Conservation (phyloP, 1,139 yeast species). For the Pichia sp. region DNA sequence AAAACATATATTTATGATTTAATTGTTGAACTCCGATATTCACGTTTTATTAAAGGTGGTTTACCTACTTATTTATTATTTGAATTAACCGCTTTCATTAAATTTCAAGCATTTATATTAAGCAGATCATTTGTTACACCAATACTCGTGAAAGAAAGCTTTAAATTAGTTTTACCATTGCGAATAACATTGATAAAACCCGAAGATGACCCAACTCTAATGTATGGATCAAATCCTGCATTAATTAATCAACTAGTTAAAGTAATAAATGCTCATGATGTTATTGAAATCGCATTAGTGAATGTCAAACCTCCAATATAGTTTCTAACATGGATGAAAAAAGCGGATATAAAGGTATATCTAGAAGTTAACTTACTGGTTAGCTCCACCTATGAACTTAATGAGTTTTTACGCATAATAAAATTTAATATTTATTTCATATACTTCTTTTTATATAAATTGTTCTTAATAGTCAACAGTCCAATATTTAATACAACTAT, state of each 20-base stretch:
- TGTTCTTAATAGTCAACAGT: slow-evolving; percentile 28
- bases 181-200: slow-evolving; percentile 34
- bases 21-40: slow-evolving; percentile 43
- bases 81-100: slow-evolving; percentile 38
- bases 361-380: too few species aligned
- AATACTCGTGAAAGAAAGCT: slow-evolving; percentile 41
- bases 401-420: too few species aligned
- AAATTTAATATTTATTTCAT: background rate
- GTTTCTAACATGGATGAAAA: background rate
- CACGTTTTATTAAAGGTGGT: slow-evolving; percentile 46
- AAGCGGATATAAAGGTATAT: background rate
- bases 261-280: slow-evolving; percentile 40
- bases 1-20: slow-evolving; percentile 50
- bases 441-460: background rate
- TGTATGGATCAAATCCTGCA: slow-evolving; percentile 47
- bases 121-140: slow-evolving; percentile 44
- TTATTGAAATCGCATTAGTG: slow-evolving; percentile 44
- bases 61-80: slow-evolving; percentile 39
- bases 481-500: slow-evolving; percentile 80
- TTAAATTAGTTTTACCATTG: slow-evolving; percentile 42
- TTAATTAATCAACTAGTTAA: slow-evolving; percentile 36
- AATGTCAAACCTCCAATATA: slow-evolving; percentile 44
- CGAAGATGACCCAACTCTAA: slow-evolving; percentile 43
- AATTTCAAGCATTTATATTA: slow-evolving; percentile 37
- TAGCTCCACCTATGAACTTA: too few species aligned